Percentiles rank a stretch among this genome's conserved stretches.
These are phyloP conservation scores for Didymella exigua DNA, from an alignment of 2,329 filamentous ascomycete genomes.

Conservation along the genomic window DNA sequence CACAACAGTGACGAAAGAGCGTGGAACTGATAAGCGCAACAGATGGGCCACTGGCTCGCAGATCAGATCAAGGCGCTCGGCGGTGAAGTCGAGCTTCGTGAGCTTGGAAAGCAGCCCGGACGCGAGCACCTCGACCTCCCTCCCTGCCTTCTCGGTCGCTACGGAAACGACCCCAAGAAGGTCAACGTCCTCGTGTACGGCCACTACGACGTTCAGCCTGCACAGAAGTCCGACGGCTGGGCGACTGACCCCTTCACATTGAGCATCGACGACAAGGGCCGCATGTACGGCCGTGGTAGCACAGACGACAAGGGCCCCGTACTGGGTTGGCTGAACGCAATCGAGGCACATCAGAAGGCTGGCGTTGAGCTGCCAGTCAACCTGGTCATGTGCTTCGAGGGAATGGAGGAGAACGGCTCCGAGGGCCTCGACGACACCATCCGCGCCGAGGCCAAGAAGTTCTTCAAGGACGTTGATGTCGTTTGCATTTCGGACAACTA, in stretches of 20 bases:
- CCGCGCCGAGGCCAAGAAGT: constrained; percentile 85
- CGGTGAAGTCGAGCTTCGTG: constrained; percentile 83
- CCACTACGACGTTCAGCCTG: constrained; percentile 98
- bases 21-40: constrained; percentile 4
- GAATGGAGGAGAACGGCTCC: constrained; percentile 99
- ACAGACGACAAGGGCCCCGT: constrained; percentile 99
- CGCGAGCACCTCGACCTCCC: constrained; percentile 90
- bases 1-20: not conserved
- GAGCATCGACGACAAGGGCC: constrained; percentile 83
- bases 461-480: constrained; percentile 93
- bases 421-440: constrained; percentile 97
- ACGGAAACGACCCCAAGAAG: constrained; percentile 91
- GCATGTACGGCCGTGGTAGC: constrained; percentile 94
- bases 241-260: constrained; percentile 92
- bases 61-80: constrained; percentile 82
- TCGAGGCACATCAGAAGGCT: constrained; percentile 95
- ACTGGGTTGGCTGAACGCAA: constrained; percentile 95
- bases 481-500: constrained; percentile 99
- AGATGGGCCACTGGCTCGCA: constrained; percentile 92
- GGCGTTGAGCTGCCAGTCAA: constrained; percentile 96
- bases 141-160: constrained; percentile 88
- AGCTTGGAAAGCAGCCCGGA: constrained; percentile 88
- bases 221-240: constrained; percentile 92
- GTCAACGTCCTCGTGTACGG: constrained; percentile 95
- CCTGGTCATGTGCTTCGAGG: constrained; percentile 98